Evolutionary conservation across 2,329 filamentous ascomycete genomes (phyloP).

Genomic region (Aspergillus clavatus): DNA sequence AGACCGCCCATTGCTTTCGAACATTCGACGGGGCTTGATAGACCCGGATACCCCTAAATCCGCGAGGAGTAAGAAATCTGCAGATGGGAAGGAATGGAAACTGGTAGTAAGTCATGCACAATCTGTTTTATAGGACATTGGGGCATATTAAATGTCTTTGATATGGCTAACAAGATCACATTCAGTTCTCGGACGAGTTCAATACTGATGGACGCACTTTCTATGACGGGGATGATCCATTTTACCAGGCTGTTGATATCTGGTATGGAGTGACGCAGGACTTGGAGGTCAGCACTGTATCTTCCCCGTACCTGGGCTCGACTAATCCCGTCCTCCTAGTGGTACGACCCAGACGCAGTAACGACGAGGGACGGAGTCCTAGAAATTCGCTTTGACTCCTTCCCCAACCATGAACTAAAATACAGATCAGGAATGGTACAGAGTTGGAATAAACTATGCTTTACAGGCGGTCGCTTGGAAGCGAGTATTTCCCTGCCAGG

Average conservation of each 20-base stretch:
- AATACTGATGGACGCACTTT: constrained; percentile 63
- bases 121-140: too few relatives aligned
- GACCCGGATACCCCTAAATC: constrained; percentile 63
- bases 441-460: constrained; percentile 69
- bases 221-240: constrained; percentile 66
- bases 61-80: constrained; percentile 52
- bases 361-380: constrained; percentile 59
- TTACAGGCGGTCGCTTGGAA: constrained; percentile 66
- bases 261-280: constrained; percentile 70
- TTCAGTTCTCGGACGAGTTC: constrained; percentile 66
- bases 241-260: constrained; percentile 62
- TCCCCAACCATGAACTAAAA: constrained; percentile 59
- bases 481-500: constrained; percentile 67
- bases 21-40: constrained; percentile 57
- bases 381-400: constrained; percentile 61
- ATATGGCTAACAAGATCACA: too few relatives aligned
- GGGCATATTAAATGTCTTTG: too few relatives aligned
- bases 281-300: constrained; percentile 55
- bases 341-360: constrained; percentile 66
- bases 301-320: too few relatives aligned
- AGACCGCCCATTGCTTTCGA: constrained; percentile 51
- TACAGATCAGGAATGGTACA: constrained; percentile 71
- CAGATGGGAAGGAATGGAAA: constrained; percentile 57
- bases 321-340: constrained; percentile 46
- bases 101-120: constrained; percentile 50